These are phyloP conservation scores for Sporothrix humicola DNA, from an alignment of 2,329 filamentous ascomycete genomes.

Conservation along the genomic window DNA sequence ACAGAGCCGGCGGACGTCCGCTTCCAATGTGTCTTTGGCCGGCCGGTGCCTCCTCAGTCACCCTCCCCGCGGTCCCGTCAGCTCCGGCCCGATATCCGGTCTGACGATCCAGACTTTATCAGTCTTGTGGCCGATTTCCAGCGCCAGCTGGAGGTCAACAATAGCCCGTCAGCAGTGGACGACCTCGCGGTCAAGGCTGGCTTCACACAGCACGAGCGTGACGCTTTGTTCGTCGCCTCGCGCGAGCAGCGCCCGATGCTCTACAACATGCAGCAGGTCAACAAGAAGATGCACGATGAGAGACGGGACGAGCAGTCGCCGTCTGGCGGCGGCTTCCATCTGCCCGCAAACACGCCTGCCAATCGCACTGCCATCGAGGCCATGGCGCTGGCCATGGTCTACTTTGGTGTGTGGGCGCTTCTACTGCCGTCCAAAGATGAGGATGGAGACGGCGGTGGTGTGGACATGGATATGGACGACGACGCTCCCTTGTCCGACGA, in stretches of 20 bases:
- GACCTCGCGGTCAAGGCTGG: not conserved
- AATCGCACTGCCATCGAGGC: not conserved
- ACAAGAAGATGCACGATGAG: not conserved
- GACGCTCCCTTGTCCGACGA: too few species aligned
- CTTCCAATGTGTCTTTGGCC: not conserved
- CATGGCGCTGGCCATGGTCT: constrained; percentile 13
- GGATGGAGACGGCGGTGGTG: not conserved
- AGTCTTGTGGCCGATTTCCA: constrained; percentile 6
- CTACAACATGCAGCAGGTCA: not conserved
- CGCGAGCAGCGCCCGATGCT: not conserved
- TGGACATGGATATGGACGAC: not conserved
- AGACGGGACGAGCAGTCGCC: not conserved
- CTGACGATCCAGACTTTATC: constrained; percentile 17
- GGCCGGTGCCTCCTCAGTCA: not conserved
- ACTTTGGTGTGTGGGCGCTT: not conserved
- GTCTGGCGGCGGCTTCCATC: not conserved
- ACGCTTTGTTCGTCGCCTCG: constrained; percentile 3
- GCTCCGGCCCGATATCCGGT: not conserved
- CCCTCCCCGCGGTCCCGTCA: not conserved
- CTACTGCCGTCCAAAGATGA: not conserved
- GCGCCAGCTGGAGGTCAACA: not conserved
- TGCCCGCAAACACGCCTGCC: not conserved
- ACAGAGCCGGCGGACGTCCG: not conserved
- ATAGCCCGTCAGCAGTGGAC: not conserved
- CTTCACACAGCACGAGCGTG: constrained; percentile 27